Base-by-base conservation (phyloP, 495 filamentous ascomycete genomes). In the Aspergillus panamensis region DNA sequence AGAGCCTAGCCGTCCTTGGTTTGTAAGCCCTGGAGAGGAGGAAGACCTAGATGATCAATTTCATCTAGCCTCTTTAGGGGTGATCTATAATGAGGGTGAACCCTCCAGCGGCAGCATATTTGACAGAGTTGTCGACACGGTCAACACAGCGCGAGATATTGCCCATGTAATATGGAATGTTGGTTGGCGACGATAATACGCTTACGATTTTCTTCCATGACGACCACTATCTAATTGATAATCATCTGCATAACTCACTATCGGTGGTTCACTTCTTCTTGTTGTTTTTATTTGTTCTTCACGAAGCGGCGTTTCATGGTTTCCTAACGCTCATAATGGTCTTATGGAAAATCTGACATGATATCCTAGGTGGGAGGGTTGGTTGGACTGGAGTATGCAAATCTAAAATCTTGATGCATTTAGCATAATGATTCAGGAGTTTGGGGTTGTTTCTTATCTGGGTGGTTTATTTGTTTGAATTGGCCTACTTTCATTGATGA, bases 151-250 rank as follows among this genome's bases (percentile, higher is more conserved):
- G 43, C 87, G 86, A 62, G 94, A 98, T 64, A 98, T 98, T 63
- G 91, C 88, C 37, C 90, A 96, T 76, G 92, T 97, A 37, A 90
- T 97, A 61, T 96, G 91, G 92, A 98, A 98, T 68, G 94, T 97
- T 53, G 93, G 93, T 35, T 97, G 93, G 94, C 83, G 89, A 62
- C 80, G 84, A 61, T 92, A 66, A 87, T 16, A 19, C n/a, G 29
- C 16, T 32, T 17, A 45, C 42, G 53, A 56, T 48, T 39, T 37
- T 25, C 2, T 25, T 25, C 33, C 42, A 32, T n/a, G 10, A 16
- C 30, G 31, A 8, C 45, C 21, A 54, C 29, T 13, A 17, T 10
- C 21, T 35, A 29, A 20, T 51, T 14, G 19, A 39, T 39, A 39
- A 55, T 45, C 19, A 56, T 39, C 12, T 48, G 25, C 9, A 56